A percentile compares a stretch with the other conserved stretches of the same genome.
Conservation (phyloP, 768 basidiomycete species). For the Agaricus blazei region DNA sequence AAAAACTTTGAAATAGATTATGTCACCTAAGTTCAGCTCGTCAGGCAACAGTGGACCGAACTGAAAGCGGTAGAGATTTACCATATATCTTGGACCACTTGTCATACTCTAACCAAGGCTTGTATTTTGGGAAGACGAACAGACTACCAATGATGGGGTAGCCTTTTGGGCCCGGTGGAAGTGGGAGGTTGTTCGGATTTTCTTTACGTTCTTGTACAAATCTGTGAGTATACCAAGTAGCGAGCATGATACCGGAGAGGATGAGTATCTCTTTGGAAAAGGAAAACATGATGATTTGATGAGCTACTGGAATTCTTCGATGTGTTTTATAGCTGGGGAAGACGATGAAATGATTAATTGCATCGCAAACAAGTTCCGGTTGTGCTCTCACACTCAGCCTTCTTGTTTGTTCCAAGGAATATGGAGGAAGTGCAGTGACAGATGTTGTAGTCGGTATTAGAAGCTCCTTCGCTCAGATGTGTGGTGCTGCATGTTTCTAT, state of each 20-base stretch:
- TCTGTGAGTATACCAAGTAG: not conserved
- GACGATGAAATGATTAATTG: too few species aligned
- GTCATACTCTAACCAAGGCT: conserved; percentile 9
- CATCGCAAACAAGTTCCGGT: too few species aligned
- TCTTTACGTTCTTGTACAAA: not conserved
- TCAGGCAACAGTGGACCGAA: too few species aligned
- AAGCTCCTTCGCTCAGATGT: too few species aligned
- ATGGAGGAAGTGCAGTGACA: too few species aligned
- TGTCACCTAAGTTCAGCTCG: conserved; percentile 7
- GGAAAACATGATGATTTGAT: not conserved
- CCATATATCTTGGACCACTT: conserved; percentile 6
- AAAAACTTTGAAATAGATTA: conserved; percentile 12
- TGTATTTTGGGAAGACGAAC: not conserved
- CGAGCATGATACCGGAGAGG: not conserved
- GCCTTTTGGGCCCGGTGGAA: conserved; percentile 7
- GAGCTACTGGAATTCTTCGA: too few species aligned
- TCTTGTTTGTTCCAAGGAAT: too few species aligned
- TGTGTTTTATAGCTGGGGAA: too few species aligned
- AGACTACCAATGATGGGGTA: conserved; percentile 8
- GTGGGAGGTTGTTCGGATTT: not conserved
- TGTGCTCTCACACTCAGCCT: too few species aligned
- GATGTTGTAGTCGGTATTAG: too few species aligned
- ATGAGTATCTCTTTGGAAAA: not conserved
- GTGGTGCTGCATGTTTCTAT: too few species aligned
- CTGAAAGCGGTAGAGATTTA: not conserved